A percentile compares a stretch with the other conserved stretches of the same genome.
Conservation (phyloP, 345 rosid genomes). For the Atalantia buxifolia region DNA sequence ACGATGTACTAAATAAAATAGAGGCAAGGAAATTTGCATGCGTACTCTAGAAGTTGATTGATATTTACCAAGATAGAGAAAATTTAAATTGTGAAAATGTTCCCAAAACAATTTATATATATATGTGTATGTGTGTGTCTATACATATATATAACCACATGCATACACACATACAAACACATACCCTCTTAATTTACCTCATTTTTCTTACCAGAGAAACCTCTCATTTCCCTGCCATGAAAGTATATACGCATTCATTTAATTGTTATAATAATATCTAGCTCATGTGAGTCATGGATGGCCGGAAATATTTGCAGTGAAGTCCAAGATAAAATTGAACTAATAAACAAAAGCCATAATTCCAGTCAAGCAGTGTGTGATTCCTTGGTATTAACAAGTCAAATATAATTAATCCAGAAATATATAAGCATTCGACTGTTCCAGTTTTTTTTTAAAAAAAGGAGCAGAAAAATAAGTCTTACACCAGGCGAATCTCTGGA, state of each 20-base stretch:
- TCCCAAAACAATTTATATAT: not conserved
- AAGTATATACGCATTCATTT: not conserved
- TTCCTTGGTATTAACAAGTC: not conserved
- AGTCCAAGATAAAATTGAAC: not conserved
- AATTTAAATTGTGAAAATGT: not conserved
- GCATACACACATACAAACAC: not conserved
- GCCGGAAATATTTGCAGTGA: not conserved
- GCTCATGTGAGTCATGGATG: not conserved
- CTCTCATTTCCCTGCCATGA: not conserved
- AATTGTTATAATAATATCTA: not conserved
- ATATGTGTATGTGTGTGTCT: no score
- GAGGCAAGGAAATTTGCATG: not conserved
- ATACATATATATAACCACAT: not conserved
- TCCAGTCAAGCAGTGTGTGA: not conserved
- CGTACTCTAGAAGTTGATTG: not conserved
- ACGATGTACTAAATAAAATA: not conserved
- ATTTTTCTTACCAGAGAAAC: not conserved
- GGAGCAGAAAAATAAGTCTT: constrained; percentile 27
- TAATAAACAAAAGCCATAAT: not conserved
- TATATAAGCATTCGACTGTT: not conserved
- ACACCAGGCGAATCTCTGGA: constrained; percentile 93
- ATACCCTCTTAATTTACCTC: not conserved
- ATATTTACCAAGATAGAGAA: not conserved
- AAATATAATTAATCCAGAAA: not conserved
- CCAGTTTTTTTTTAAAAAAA: not conserved